These are phyloP conservation scores for Theobroma cacao DNA, from an alignment of 345 rosid genomes.

Conservation along the genomic window DNA sequence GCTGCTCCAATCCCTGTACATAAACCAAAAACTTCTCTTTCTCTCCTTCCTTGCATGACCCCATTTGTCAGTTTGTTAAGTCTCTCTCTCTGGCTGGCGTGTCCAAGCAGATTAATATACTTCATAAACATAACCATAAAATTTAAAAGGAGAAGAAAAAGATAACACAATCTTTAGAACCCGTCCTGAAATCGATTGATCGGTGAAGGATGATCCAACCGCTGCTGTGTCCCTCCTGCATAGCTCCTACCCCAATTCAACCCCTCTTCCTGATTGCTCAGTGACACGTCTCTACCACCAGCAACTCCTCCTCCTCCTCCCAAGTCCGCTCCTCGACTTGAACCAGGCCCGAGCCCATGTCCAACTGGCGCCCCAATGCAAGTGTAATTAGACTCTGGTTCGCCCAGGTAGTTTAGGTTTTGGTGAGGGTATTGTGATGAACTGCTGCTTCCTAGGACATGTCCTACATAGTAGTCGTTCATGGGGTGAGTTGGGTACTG, in stretches of 20 bases:
- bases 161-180: slow-evolving; percentile 29
- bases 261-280: slow-evolving; percentile 46
- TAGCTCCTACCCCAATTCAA: slow-evolving; percentile 42
- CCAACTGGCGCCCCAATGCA: slow-evolving; percentile 38
- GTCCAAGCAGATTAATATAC: slow-evolving; percentile 37
- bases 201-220: slow-evolving; percentile 41
- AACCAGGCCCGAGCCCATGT: slow-evolving; percentile 30
- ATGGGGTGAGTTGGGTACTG: slow-evolving; percentile 31
- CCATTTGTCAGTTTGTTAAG: slow-evolving; percentile 57
- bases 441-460: slow-evolving; percentile 42
- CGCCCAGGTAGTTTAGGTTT: slow-evolving; percentile 27
- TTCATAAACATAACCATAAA: slow-evolving; percentile 15
- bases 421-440: slow-evolving; percentile 38
- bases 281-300: slow-evolving; percentile 42
- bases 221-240: slow-evolving; percentile 31
- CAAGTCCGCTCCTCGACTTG: slow-evolving; percentile 27
- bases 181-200: slow-evolving; percentile 69
- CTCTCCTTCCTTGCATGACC: slow-evolving; percentile 40
- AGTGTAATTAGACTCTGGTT: slow-evolving; percentile 23
- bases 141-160: slow-evolving; percentile 6
- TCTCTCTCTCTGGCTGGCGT: slow-evolving; percentile 40
- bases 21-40: slow-evolving; percentile 40
- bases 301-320: slow-evolving; percentile 22
- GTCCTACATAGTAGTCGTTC: slow-evolving; percentile 61
- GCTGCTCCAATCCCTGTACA: slow-evolving; percentile 64